Conservation (phyloP, 257 asterid species). For the Marsdenia floribunda region DNA sequence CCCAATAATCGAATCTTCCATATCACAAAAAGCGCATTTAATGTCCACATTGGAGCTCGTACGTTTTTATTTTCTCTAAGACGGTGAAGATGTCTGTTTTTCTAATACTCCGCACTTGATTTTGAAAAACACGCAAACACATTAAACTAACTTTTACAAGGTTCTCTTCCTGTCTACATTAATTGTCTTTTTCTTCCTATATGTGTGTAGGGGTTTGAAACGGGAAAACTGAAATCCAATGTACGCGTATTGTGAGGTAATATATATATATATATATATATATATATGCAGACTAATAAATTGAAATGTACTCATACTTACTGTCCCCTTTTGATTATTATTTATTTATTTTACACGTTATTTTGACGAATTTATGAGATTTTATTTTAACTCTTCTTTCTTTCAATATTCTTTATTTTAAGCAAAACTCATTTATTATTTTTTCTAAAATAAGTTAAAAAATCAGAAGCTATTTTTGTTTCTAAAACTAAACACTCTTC, state of each 20-base stretch:
- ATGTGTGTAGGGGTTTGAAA: conserved; percentile 41
- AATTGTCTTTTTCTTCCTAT: conserved; percentile 42
- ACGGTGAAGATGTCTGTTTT: conserved; percentile 99
- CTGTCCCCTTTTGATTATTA: no score
- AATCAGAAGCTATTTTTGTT: no score
- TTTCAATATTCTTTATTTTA: no score
- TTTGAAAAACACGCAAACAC: conserved; percentile 39
- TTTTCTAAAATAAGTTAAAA: no score
- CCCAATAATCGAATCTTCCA: conserved; percentile 94
- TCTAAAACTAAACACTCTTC: no score
- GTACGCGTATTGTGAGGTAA: conserved; percentile 36
- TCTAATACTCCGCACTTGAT: conserved; percentile 42
- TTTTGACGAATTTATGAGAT: no score
- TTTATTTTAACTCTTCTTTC: no score
- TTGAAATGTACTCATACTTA: no score
- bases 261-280: no score
- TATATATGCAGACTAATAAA: not conserved
- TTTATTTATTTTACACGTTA: no score
- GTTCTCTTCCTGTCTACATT: conserved; percentile 72
- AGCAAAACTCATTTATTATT: no score
- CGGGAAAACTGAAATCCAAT: conserved; percentile 29
- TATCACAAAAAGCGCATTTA: conserved; percentile 80
- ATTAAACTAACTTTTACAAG: conserved; percentile 60
- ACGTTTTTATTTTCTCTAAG: conserved; percentile 72
- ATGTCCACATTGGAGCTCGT: conserved; percentile 72